Percentiles rank a stretch among this genome's conserved stretches.
Evolutionary conservation across 768 basidiomycete species (phyloP).

Genomic region (Sutorius australiensis): DNA sequence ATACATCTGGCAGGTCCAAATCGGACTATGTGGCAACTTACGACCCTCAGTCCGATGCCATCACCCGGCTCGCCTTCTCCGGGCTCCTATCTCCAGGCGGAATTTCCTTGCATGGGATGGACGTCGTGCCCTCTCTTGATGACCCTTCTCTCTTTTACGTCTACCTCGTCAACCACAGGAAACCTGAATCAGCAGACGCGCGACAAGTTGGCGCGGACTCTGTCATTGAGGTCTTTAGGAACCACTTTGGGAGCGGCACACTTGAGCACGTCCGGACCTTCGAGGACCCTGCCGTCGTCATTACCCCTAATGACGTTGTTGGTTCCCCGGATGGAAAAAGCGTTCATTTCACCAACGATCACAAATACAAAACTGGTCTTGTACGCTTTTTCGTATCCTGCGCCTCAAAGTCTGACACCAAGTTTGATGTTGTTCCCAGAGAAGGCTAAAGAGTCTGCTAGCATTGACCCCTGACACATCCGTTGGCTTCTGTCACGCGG

Average conservation of each 20-base stretch:
- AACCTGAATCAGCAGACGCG: slow-evolving; percentile 40
- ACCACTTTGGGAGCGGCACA: slow-evolving; percentile 38
- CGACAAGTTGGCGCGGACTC: slow-evolving; percentile 62
- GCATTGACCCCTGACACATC: slow-evolving; percentile 40
- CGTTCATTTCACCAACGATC: slow-evolving; percentile 71
- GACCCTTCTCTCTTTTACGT: slow-evolving; percentile 52
- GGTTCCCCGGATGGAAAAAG: slow-evolving; percentile 60
- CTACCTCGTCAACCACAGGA: slow-evolving; percentile 71
- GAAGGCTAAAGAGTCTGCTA: slow-evolving; percentile 23
- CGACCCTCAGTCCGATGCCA: slow-evolving; percentile 41
- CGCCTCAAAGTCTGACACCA: background rate
- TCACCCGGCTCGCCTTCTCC: slow-evolving; percentile 44
- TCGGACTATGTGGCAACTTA: slow-evolving; percentile 60
- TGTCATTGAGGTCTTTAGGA: slow-evolving; percentile 66
- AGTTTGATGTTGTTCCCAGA: slow-evolving; percentile 9
- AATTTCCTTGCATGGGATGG: slow-evolving; percentile 64
- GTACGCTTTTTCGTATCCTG: slow-evolving; percentile 35
- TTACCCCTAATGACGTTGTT: slow-evolving; percentile 71
- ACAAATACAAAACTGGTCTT: slow-evolving; percentile 48
- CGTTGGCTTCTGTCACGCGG: slow-evolving; percentile 62
- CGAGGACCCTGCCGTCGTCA: slow-evolving; percentile 44
- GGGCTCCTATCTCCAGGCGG: slow-evolving; percentile 38
- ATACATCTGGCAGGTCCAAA: slow-evolving; percentile 36
- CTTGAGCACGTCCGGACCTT: slow-evolving; percentile 58
- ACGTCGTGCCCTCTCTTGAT: slow-evolving; percentile 52